Evolutionary conservation across 2,329 filamentous ascomycete genomes (phyloP).

Genomic region (Colletotrichum nymphaeae): DNA sequence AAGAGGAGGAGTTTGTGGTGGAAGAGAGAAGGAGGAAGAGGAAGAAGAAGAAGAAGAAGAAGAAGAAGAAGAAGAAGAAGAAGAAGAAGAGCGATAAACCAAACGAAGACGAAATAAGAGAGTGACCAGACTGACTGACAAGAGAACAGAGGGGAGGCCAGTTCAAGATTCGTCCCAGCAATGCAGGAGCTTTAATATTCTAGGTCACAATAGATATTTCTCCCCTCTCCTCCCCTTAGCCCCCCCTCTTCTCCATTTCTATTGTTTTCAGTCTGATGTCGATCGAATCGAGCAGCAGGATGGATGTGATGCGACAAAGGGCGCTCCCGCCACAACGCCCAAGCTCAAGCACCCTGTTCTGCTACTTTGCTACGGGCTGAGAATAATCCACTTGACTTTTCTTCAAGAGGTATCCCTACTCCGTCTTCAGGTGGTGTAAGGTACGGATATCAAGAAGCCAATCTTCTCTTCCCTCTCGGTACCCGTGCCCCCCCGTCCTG

Average conservation of each 20-base stretch:
- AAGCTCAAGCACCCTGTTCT: constrained; percentile 5
- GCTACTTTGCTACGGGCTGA: background rate
- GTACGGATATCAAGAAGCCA: background rate
- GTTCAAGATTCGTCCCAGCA: background rate
- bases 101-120: constrained; percentile 18
- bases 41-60: too few relatives aligned
- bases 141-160: constrained; percentile 1
- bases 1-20: too few relatives aligned
- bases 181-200: constrained; percentile 26
- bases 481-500: background rate
- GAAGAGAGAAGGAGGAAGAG: too few relatives aligned
- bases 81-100: background rate
- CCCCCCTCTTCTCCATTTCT: background rate
- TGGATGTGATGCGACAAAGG: constrained; percentile 22
- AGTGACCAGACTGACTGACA: constrained; percentile 33
- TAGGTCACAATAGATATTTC: background rate
- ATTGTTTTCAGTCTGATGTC: constrained; percentile 23
- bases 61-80: background rate
- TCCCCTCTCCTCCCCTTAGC: background rate
- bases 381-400: constrained; percentile 13
- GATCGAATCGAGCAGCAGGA: constrained; percentile 23
- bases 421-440: too few relatives aligned
- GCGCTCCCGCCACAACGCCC: constrained; percentile 16
- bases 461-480: background rate
- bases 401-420: background rate